Conservation (phyloP, 306 rosid species). For the Cucurbita pepo region DNA sequence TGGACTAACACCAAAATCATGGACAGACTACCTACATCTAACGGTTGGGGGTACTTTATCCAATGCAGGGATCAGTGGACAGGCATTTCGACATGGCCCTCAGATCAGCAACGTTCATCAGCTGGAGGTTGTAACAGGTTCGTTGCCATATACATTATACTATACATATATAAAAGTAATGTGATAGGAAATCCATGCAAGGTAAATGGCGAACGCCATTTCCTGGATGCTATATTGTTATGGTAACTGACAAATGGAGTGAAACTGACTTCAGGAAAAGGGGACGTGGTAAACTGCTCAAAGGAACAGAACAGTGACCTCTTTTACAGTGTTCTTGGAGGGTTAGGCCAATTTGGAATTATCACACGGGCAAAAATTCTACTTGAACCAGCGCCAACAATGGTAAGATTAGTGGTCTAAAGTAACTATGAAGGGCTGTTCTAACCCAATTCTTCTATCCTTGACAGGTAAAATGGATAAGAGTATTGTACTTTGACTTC, state of each 20-base stretch:
- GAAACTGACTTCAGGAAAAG: conserved; percentile 58
- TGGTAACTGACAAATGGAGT: conserved; percentile 4
- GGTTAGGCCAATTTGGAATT: conserved; percentile 94
- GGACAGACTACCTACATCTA: conserved; percentile 90
- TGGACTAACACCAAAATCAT: conserved; percentile 83
- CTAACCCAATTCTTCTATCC: neutral
- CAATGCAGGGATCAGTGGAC: conserved; percentile 93
- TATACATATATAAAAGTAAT: neutral
- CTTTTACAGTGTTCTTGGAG: conserved; percentile 89
- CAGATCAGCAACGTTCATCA: conserved; percentile 88
- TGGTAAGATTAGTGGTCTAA: conserved; percentile 21
- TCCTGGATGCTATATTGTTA: neutral
- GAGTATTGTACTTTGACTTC: conserved; percentile 55
- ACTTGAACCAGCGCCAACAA: conserved; percentile 73
- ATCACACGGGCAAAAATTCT: conserved; percentile 72
- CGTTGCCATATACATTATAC: conserved; percentile 2
- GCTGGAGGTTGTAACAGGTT: conserved; percentile 95
- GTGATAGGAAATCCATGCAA: neutral
- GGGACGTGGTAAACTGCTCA: conserved; percentile 67
- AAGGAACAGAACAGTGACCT: conserved; percentile 54
- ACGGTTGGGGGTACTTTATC: conserved; percentile 96
- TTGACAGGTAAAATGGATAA: conserved; percentile 51
- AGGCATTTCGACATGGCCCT: conserved; percentile 89
- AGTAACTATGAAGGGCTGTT: neutral
- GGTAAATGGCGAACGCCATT: neutral